Evolutionary conservation across 192 early-diverging fungal species (phyloP).

Genomic region (Gaertneriomyces semiglobifer): DNA sequence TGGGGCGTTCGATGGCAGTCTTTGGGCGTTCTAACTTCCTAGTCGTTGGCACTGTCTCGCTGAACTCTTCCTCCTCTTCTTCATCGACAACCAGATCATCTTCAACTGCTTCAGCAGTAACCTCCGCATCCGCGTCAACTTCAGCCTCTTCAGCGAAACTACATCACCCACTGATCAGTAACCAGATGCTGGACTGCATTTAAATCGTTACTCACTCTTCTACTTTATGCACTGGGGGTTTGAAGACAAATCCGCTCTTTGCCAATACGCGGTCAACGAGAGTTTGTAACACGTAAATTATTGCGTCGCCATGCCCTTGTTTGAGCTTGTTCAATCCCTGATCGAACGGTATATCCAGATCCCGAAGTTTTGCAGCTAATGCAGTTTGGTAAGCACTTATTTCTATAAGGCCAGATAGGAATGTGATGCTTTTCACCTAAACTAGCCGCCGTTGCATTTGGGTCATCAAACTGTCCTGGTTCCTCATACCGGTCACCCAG

Average conservation of each 20-base stretch:
- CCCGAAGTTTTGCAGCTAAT: conserved; percentile 49
- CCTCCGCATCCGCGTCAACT: conserved; percentile 59
- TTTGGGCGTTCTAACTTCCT: conserved; percentile 24
- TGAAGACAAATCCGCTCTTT: conserved; percentile 38
- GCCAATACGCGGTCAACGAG: conserved; percentile 48
- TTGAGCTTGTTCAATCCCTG: conserved; percentile 53
- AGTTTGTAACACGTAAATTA: conserved; percentile 40
- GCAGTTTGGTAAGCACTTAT: conserved; percentile 14
- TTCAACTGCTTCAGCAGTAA: conserved; percentile 54
- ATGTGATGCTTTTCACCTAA: conserved; percentile 35
- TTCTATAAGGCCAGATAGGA: too few relatives aligned
- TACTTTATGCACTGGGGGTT: conserved; percentile 48
- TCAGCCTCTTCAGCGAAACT: conserved; percentile 64
- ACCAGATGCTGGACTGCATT: too few relatives aligned
- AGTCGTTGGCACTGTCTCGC: conserved; percentile 16
- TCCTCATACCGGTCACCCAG: conserved; percentile 38
- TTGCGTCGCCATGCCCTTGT: conserved; percentile 56
- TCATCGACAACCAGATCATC: conserved; percentile 41
- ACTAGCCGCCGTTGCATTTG: conserved; percentile 53
- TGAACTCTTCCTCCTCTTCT: conserved; percentile 52
- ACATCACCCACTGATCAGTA: background rate
- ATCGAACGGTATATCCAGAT: conserved; percentile 49
- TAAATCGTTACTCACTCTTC: conserved; percentile 47
- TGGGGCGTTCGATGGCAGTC: background rate
- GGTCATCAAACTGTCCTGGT: conserved; percentile 61